Conservation (phyloP, 129 eudicot genomes). For the Dittrichia graveolens region DNA sequence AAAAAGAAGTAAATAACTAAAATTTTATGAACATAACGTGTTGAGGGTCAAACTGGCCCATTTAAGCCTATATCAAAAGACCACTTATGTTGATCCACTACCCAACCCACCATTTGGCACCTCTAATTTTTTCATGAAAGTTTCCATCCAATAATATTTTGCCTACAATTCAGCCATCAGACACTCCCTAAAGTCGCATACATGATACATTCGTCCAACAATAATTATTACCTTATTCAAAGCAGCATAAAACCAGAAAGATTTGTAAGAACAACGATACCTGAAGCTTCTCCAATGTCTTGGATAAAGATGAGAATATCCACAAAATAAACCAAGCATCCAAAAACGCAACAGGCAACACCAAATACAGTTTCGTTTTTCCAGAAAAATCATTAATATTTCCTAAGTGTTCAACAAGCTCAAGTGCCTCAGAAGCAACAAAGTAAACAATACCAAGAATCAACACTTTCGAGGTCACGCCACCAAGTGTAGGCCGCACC, state of each 20-base stretch:
- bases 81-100: not conserved
- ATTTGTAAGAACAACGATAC: constrained; percentile 32
- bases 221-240: not conserved
- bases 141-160: not conserved
- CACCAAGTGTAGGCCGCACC: constrained; percentile 75
- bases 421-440: constrained; percentile 69
- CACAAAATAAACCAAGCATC: constrained; percentile 74
- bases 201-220: not conserved
- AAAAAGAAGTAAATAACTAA: not conserved
- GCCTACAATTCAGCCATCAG: not conserved
- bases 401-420: constrained; percentile 71
- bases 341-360: constrained; percentile 68
- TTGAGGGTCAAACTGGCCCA: not conserved
- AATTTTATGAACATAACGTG: not conserved
- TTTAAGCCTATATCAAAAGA: not conserved
- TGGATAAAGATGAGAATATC: constrained; percentile 75
- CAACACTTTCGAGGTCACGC: constrained; percentile 59
- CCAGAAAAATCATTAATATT: constrained; percentile 67
- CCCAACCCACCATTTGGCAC: not conserved
- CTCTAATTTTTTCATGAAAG: not conserved
- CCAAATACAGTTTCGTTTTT: constrained; percentile 59
- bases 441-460: constrained; percentile 56
- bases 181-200: not conserved
- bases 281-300: constrained; percentile 80
- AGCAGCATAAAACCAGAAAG: not conserved